Evolutionary conservation across 2,329 filamentous ascomycete genomes (phyloP).

Genomic region (Parafenestella ontariensis): DNA sequence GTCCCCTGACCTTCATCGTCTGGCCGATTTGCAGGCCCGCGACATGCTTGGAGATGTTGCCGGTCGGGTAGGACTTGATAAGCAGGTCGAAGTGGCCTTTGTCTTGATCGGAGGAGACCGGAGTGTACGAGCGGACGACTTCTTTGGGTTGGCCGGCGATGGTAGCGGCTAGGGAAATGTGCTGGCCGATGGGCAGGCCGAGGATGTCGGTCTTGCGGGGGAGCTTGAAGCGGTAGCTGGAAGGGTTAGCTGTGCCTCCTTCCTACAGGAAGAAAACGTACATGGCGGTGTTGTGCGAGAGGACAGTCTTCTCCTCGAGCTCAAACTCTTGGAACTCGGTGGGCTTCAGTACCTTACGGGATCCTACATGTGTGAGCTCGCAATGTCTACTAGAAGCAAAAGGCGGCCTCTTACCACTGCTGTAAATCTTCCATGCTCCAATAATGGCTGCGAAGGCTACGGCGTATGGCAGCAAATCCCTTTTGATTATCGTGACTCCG

Average conservation of each 20-base stretch:
- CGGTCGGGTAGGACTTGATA: conserved; percentile 96
- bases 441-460: conserved; percentile 70
- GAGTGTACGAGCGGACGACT: conserved; percentile 52
- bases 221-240: conserved; percentile 89
- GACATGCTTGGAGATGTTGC: conserved; percentile 85
- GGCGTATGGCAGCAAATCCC: conserved; percentile 73
- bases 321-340: conserved; percentile 89
- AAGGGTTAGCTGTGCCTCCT: conserved; percentile 7
- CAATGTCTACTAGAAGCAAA: neutral
- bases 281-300: conserved; percentile 99
- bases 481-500: conserved; percentile 63
- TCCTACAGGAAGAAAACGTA: conserved; percentile 54
- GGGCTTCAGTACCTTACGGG: conserved; percentile 80
- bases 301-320: conserved; percentile 90
- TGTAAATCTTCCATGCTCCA: conserved; percentile 74
- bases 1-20: conserved; percentile 87
- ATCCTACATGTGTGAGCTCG: conserved; percentile 3
- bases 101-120: conserved; percentile 51
- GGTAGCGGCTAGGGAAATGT: conserved; percentile 86
- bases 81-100: conserved; percentile 94
- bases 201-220: conserved; percentile 80
- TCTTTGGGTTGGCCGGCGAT: conserved; percentile 53
- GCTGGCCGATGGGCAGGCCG: conserved; percentile 96
- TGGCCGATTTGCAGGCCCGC: conserved; percentile 70
- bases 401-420: conserved; percentile 64